These are phyloP conservation scores for Cryptococcus floricola DNA, from an alignment of 1,284 basidiomycete species.

Conservation along the genomic window DNA sequence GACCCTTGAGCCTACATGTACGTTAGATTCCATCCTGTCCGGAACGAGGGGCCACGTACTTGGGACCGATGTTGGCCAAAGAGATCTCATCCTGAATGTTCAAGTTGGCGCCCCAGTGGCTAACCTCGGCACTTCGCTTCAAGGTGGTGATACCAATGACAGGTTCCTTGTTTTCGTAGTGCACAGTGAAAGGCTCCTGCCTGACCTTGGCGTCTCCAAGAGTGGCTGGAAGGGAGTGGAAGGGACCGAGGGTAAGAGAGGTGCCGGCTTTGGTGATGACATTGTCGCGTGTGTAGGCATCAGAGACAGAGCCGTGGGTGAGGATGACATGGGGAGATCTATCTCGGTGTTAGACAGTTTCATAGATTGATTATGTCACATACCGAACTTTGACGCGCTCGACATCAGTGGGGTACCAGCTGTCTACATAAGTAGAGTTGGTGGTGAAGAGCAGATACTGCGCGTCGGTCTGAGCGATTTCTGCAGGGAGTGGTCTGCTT, in stretches of 20 bases:
- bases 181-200: slow-evolving; percentile 66
- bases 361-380: slow-evolving; percentile 25
- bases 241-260: slow-evolving; percentile 84
- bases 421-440: slow-evolving; percentile 63
- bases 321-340: slow-evolving; percentile 65
- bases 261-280: slow-evolving; percentile 66
- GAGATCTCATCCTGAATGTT: slow-evolving; percentile 86
- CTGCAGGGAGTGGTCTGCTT: slow-evolving; percentile 68
- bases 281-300: slow-evolving; percentile 42
- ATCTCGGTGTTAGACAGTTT: neutral
- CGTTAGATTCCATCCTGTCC: neutral
- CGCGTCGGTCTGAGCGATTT: slow-evolving; percentile 70
- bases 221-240: slow-evolving; percentile 63
- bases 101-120: slow-evolving; percentile 93
- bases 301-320: slow-evolving; percentile 58
- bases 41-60: slow-evolving; percentile 55
- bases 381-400: slow-evolving; percentile 83
- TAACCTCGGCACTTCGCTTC: slow-evolving; percentile 78
- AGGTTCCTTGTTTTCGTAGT: slow-evolving; percentile 76
- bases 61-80: slow-evolving; percentile 81
- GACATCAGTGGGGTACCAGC: slow-evolving; percentile 73
- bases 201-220: slow-evolving; percentile 53
- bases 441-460: slow-evolving; percentile 75
- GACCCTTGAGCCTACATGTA: slow-evolving; percentile 73
- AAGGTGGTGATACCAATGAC: slow-evolving; percentile 71